These are phyloP conservation scores for Fusarium humuli DNA, from an alignment of 2,329 filamentous ascomycete genomes.

Conservation along the genomic window DNA sequence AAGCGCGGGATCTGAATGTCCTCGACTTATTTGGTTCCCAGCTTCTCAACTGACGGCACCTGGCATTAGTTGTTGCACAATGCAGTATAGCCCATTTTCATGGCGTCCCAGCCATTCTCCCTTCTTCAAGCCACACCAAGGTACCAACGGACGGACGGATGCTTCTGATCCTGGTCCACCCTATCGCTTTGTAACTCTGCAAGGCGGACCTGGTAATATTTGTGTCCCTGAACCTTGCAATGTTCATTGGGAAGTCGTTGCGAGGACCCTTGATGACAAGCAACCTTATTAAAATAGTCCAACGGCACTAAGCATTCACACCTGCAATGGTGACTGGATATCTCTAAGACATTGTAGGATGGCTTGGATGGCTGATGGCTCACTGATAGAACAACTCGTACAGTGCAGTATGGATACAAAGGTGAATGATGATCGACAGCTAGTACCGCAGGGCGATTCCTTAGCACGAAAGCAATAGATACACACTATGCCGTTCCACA, in stretches of 20 bases:
- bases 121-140: constrained; percentile 32
- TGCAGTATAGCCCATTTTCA: neutral
- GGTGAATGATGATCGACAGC: constrained; percentile 34
- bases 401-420: neutral
- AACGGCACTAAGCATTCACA: constrained; percentile 2
- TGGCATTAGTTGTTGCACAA: constrained; percentile 23
- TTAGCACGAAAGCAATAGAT: neutral
- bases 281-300: neutral
- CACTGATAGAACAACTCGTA: neutral
- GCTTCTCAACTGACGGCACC: constrained; percentile 15
- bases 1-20: constrained; percentile 25
- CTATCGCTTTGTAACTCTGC: neutral
- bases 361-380: neutral
- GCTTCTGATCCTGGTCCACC: constrained; percentile 8
- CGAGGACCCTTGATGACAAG: constrained; percentile 7
- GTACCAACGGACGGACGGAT: constrained; percentile 5
- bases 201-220: constrained; percentile 6
- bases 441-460: constrained; percentile 12
- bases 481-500: neutral
- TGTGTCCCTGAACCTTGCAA: neutral
- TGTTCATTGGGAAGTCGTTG: constrained; percentile 34
- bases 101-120: constrained; percentile 7
- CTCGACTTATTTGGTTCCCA: neutral
- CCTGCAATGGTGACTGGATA: constrained; percentile 9
- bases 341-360: neutral